Evolutionary conservation across 2,329 filamentous ascomycete genomes (phyloP).

Genomic region (Neocucurbitaria cava): DNA sequence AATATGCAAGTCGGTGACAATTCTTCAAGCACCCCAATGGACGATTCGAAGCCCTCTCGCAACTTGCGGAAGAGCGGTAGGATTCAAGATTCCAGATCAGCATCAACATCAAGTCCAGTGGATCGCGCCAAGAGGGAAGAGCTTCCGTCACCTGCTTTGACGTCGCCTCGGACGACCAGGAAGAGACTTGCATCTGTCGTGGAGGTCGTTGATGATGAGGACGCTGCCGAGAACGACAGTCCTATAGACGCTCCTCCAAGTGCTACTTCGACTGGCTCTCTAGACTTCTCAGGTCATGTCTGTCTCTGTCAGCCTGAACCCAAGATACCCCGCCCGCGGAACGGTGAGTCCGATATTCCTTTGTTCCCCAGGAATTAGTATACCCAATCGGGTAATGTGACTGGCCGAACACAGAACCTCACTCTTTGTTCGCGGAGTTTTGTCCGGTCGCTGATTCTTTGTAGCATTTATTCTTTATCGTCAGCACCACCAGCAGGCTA

Average conservation of each 20-base stretch:
- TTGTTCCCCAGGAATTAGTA: constrained; percentile 23
- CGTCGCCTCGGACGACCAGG: constrained; percentile 28
- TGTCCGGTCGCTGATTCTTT: constrained; percentile 39
- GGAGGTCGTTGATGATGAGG: constrained; percentile 23
- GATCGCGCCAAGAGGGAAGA: constrained; percentile 28
- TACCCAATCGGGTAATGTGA: constrained; percentile 14
- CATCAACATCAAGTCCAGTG: constrained; percentile 21
- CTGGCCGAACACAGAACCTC: constrained; percentile 34
- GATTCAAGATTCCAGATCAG: constrained; percentile 33
- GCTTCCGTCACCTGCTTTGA: constrained; percentile 15
- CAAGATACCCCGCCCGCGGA: constrained; percentile 74
- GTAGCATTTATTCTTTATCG: constrained; percentile 97
- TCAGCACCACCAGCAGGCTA: constrained; percentile 84
- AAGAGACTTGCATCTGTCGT: constrained; percentile 35
- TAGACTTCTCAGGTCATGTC: constrained; percentile 56
- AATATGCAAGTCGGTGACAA: constrained; percentile 38
- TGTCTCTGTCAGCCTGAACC: constrained; percentile 75
- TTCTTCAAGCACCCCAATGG: constrained; percentile 20
- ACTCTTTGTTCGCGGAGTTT: constrained; percentile 38
- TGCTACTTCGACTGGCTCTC: constrained; percentile 38
- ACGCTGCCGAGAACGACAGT: constrained; percentile 19
- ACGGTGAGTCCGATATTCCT: constrained; percentile 62
- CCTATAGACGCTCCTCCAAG: constrained; percentile 29
- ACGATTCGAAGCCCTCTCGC: constrained; percentile 29
- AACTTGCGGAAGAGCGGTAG: constrained; percentile 40